phyloP scores from a whole-genome alignment of 2,329 filamentous ascomycete genomes.

The Salinomyces thailandicus region DNA sequence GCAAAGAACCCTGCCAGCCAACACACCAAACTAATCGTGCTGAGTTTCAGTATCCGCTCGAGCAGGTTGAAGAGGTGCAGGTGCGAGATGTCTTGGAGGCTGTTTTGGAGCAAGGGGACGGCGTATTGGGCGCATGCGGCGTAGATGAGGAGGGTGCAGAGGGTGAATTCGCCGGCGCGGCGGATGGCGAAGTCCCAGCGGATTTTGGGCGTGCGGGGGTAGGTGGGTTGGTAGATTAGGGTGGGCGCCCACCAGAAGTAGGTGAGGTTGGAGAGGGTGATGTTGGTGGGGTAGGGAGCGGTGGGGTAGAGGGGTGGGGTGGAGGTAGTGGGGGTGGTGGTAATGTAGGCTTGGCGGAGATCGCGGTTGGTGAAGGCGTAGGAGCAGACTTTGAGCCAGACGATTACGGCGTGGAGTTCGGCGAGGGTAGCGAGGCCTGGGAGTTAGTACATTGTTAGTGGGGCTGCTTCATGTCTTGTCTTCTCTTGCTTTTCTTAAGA shows the following conservation, averaged over 20 bases:
- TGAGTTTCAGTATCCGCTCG: constrained; percentile 87
- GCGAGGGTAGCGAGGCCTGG: constrained; percentile 78
- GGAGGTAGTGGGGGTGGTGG: constrained; percentile 55
- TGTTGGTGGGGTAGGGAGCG: constrained; percentile 84
- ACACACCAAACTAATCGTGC: constrained; percentile 87
- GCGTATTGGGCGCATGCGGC: constrained; percentile 91
- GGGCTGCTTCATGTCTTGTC: no score
- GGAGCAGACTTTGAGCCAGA: constrained; percentile 91
- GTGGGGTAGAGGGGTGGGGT: constrained; percentile 68
- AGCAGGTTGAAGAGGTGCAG: constrained; percentile 72
- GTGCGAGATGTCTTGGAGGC: constrained; percentile 72
- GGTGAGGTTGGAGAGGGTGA: constrained; percentile 73
- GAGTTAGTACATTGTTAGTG: no score
- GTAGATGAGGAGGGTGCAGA: constrained; percentile 68
- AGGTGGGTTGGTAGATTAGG: constrained; percentile 91
- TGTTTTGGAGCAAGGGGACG: constrained; percentile 78
- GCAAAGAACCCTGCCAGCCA: constrained; percentile 98
- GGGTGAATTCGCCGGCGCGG: constrained; percentile 64
- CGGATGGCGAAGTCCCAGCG: constrained; percentile 84
- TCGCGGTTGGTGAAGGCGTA: constrained; percentile 97
- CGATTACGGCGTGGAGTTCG: constrained; percentile 84
- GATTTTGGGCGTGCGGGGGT: constrained; percentile 71
- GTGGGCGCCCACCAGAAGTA: constrained; percentile 99
- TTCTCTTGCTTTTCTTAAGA: no score
- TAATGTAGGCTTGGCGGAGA: constrained; percentile 74